Conservation (phyloP, 257 asterid genomes). For the Thymus mandschuricus region DNA sequence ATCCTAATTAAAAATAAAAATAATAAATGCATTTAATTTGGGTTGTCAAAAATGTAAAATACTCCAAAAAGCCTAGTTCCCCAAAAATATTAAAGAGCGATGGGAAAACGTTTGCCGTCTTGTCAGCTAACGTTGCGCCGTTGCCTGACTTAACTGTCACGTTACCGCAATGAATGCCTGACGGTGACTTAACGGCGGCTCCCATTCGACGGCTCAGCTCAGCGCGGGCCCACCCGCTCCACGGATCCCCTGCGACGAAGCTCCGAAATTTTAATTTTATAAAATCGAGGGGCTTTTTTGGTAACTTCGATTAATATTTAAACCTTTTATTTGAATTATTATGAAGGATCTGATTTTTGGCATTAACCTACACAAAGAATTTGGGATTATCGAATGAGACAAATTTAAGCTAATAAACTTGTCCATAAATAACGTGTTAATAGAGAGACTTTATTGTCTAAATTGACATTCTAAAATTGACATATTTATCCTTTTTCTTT, state of each 20-base stretch:
- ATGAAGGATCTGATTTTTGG: conserved; percentile 30
- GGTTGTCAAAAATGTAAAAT: conserved; percentile 1
- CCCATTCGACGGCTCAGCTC: conserved; percentile 35
- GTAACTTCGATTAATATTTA: conserved; percentile 14
- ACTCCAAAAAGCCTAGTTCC: conserved; percentile 21
- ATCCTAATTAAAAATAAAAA: neutral
- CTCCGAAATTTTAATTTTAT: conserved; percentile 35
- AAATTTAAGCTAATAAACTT: conserved; percentile 19
- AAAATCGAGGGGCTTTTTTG: conserved; percentile 33
- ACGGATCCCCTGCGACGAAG: conserved; percentile 32
- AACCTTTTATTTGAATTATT: conserved; percentile 8
- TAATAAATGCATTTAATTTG: conserved; percentile 1
- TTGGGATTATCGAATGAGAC: conserved; percentile 32
- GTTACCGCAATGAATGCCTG: conserved; percentile 38
- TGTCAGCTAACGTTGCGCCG: conserved; percentile 48
- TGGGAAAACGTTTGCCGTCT: conserved; percentile 35
- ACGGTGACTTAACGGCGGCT: conserved; percentile 46
- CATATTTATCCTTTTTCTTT: neutral
- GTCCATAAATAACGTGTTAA: conserved; percentile 12
- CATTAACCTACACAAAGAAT: conserved; percentile 27
- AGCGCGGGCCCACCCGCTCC: conserved; percentile 31
- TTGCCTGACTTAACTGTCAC: conserved; percentile 40
- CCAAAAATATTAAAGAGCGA: neutral
- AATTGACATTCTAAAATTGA: neutral
- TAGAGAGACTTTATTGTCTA: neutral